Evolutionary conservation across 2,329 filamentous ascomycete genomes (phyloP).

Genomic region (Torrubiellomyces zombiae): DNA sequence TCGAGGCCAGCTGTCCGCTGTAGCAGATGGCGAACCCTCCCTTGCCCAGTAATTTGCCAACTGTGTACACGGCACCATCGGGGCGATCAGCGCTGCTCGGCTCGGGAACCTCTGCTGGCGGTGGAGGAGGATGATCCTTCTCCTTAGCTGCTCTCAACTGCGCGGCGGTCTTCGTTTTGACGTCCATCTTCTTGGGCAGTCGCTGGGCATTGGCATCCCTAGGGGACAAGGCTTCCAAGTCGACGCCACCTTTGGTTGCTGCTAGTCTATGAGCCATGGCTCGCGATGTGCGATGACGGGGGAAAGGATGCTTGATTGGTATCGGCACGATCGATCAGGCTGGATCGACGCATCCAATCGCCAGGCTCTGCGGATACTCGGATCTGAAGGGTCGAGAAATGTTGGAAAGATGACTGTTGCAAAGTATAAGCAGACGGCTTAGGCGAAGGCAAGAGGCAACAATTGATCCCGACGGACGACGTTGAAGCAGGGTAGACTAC

Average conservation of each 20-base stretch:
- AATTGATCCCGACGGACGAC: too few relatives aligned
- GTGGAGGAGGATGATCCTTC: slow-evolving; percentile 50
- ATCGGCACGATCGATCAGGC: background rate
- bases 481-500: too few relatives aligned
- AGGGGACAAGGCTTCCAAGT: slow-evolving; percentile 48
- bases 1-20: slow-evolving; percentile 48
- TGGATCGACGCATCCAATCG: too few relatives aligned
- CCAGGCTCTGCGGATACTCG: too few relatives aligned
- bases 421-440: too few relatives aligned
- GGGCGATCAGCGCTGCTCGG: slow-evolving; percentile 52
- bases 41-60: slow-evolving; percentile 60
- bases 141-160: slow-evolving; percentile 41
- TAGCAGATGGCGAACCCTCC: slow-evolving; percentile 75
- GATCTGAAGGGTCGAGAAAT: too few relatives aligned
- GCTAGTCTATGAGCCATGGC: slow-evolving; percentile 32
- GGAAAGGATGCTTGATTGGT: background rate
- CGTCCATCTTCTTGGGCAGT: slow-evolving; percentile 27
- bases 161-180: slow-evolving; percentile 34
- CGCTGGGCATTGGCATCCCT: slow-evolving; percentile 47
- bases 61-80: slow-evolving; percentile 55
- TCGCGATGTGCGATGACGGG: slow-evolving; percentile 1
- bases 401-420: too few relatives aligned
- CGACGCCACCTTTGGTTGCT: slow-evolving; percentile 28
- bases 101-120: slow-evolving; percentile 42
- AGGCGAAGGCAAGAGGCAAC: too few relatives aligned